phyloP scores from a whole-genome alignment of 179 eudicot species.

The Drosera spatulata region DNA sequence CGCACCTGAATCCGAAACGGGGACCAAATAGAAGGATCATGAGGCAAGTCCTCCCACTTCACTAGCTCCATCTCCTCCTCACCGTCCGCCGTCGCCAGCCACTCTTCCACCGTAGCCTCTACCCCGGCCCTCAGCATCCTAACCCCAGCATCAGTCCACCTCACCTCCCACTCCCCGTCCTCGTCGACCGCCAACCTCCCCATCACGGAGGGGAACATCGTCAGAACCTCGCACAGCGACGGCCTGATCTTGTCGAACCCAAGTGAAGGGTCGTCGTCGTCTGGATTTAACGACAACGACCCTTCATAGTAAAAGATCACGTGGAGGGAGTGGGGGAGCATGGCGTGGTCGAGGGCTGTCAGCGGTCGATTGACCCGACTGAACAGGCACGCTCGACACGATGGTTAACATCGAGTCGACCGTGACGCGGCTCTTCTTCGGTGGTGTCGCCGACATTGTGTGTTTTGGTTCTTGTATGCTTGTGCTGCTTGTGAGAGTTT shows the following conservation, averaged over 20 bases:
- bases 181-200: conserved; percentile 37
- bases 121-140: conserved; percentile 40
- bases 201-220: conserved; percentile 30
- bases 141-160: conserved; percentile 54
- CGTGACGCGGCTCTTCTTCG: background rate
- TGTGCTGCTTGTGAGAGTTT: too few species aligned
- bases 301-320: conserved; percentile 30
- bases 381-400: conserved; percentile 28
- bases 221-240: conserved; percentile 23
- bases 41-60: conserved; percentile 36
- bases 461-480: too few species aligned
- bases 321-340: conserved; percentile 35
- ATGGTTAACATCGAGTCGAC: conserved; percentile 26
- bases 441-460: too few species aligned
- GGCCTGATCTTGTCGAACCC: conserved; percentile 14
- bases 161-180: conserved; percentile 34
- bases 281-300: background rate
- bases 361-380: conserved; percentile 11
- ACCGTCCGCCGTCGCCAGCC: conserved; percentile 36
- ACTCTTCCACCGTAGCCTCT: conserved; percentile 31
- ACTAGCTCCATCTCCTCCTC: conserved; percentile 41
- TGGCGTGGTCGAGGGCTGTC: conserved; percentile 35
- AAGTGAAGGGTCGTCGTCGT: conserved; percentile 23
- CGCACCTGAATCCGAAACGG: conserved; percentile 54
- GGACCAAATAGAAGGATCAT: conserved; percentile 48